These are phyloP conservation scores for Nannizzia gypsea DNA, from an alignment of 2,329 filamentous ascomycete genomes.

Conservation along the genomic window DNA sequence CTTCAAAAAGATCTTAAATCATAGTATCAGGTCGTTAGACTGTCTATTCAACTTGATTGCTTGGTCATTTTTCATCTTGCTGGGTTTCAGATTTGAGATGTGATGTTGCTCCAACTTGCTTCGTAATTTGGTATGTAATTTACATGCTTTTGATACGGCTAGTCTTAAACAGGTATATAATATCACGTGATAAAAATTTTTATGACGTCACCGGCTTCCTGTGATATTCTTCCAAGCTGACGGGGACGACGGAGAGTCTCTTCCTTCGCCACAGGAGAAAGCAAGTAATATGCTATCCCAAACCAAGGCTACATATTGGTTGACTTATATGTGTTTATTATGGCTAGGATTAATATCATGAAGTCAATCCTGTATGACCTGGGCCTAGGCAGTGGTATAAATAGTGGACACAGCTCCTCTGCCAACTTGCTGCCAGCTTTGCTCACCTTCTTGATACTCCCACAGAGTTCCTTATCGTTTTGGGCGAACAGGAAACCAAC, in stretches of 20 bases:
- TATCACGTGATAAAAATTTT: neutral
- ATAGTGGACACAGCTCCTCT: neutral
- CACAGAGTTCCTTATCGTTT: neutral
- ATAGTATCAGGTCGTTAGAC: too few species aligned
- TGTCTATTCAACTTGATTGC: neutral
- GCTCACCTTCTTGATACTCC: constrained; percentile 3
- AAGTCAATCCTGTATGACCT: neutral
- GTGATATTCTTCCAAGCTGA: neutral
- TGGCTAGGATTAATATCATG: neutral
- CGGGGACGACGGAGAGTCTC: neutral
- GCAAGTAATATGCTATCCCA: neutral
- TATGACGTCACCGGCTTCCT: neutral
- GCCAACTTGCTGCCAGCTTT: neutral
- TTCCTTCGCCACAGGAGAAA: neutral
- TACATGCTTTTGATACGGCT: neutral
- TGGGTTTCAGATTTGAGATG: neutral
- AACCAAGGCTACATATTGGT: neutral
- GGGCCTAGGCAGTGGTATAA: neutral
- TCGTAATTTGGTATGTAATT: neutral
- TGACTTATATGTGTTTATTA: neutral
- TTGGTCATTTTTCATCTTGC: neutral
- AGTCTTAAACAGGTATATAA: neutral
- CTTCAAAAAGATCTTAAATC: neutral
- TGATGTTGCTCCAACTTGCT: neutral
- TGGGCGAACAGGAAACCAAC: neutral